Base-by-base conservation (phyloP, 2,329 filamentous ascomycete genomes). In the Pseudogymnoascus sp. region DNA sequence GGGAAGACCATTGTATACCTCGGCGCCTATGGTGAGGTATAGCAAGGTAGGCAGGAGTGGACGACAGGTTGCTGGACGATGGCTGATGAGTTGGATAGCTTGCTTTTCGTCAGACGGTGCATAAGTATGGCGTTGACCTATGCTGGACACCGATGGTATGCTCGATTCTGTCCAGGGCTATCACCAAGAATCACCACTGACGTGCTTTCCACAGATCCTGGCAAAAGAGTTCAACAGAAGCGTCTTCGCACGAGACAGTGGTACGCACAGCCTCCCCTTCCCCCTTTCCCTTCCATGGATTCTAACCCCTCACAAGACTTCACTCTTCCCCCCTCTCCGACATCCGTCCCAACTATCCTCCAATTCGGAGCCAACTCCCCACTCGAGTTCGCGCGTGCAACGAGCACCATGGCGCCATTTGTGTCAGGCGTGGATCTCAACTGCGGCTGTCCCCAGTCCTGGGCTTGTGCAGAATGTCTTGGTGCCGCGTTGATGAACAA, bases 371-470 rank as follows among this genome's bases (percentile, higher is more conserved):
- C 84, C 67, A 87, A 84, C 69, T 80, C 79, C 4, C 80, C 86
- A 6, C 70, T 79, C 3, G 88, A 90, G 72, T 79, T 90, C 51
- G 79, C 84, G 13, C 81, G 86, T 31, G 86, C 87, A 10, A 81
- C 86, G 0, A 79, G 81, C 21, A 80, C 90, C 60, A 84, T 85
- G 2, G 83, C 81, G 0, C 86, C 87, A 1, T 84, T 78, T 71
- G 83, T 84, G 62, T 82, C 81, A 69, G 88, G 88, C 67, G 81
- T 90, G 2, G 86, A 90, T 69, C 78, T 90, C 43, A 90, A 90
- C 76, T 90, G 88, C 73, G 88, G 88, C 10, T 90, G 88, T 70
- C 88, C 88, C 6, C 88, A 90, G 74, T 83, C 83, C 5, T 90
- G 88, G 88, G 87, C 88, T 0, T 88, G 88, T 70, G 83, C 86